Evolutionary conservation across 1,284 basidiomycete species (phyloP), one percentile per base, ranked within the genome.

Genomic region (Moniliella sp.): DNA sequence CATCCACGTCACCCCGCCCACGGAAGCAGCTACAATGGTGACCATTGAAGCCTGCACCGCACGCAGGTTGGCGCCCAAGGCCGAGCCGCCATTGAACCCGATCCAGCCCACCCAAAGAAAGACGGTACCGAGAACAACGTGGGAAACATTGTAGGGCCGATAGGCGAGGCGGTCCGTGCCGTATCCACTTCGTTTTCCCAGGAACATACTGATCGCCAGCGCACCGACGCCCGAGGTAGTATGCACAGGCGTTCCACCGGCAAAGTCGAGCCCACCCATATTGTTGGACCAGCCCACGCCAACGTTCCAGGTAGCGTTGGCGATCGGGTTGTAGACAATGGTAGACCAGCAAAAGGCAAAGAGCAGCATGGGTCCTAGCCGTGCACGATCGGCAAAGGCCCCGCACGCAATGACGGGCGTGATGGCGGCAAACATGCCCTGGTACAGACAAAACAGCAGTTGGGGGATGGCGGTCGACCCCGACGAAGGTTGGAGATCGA

Each of bases 351-450:
- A 57, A 62, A 94, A 93, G 45, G 78, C 70, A 9, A 18, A 28
- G n/a, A 86, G 70, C 31, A 88, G 66, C 37, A 82, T 64, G 1
- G 86, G 88, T 0, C 80, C 82, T 5, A 94, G 69, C 10, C 76
- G 75, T 11, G 74, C 75, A 33, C 83, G 81, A 61, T 94, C 88
- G 14, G 86, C 82, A 41, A 88, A 74, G 15, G 82, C 88, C 48
- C 86, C 84, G 31, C 82, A 68, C 11, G 81, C 81, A 45, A 93
- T 72, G 30, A 65, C 65, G 16, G 61, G 58, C 18, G 69, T 81
- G 54, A 69, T 67, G 35, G 36, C 63, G 30, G 80, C 79, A 65
- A 84, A 86, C 77, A 82, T 79, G 42, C 73, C 68, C 63, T 84
- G 79, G 66, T 78, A 94, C 43, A 88, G 68, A 50, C 74, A n/a